phyloP scores from a whole-genome alignment of 2,329 filamentous ascomycete genomes.

The Clarireedia homoeocarpa region DNA sequence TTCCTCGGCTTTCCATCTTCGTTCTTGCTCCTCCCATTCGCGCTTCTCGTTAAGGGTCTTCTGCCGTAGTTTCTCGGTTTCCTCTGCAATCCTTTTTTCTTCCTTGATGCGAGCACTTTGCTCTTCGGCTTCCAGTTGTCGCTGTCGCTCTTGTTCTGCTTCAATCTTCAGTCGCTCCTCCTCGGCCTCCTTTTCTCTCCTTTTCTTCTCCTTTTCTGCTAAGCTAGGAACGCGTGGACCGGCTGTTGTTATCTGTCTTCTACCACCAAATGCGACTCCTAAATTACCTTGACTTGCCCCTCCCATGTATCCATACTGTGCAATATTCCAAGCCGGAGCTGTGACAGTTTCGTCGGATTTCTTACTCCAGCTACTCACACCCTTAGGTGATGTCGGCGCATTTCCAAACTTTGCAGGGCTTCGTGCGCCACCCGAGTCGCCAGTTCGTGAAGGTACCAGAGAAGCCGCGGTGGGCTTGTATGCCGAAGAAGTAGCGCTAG shows the following conservation, averaged over 20 bases:
- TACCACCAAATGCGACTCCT: conserved; percentile 83
- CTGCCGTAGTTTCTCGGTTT: conserved; percentile 48
- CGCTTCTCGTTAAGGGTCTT: conserved; percentile 60
- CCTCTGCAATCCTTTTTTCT: conserved; percentile 58
- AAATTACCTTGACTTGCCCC: conserved; percentile 94
- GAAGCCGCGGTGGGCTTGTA: conserved; percentile 33
- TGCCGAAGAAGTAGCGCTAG: conserved; percentile 50
- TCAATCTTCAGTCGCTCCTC: conserved; percentile 50
- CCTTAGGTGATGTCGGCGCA: conserved; percentile 43
- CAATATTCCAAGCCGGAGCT: conserved; percentile 93
- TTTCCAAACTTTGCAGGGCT: conserved; percentile 51
- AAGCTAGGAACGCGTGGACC: conserved; percentile 71
- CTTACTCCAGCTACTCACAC: conserved; percentile 85
- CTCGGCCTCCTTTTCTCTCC: conserved; percentile 49
- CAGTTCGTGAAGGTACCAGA: conserved; percentile 27
- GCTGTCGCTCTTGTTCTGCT: conserved; percentile 44
- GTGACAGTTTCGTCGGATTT: conserved; percentile 73
- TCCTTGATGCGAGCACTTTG: conserved; percentile 54
- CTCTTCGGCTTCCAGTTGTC: conserved; percentile 46
- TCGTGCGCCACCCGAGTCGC: conserved; percentile 42
- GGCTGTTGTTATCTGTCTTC: conserved; percentile 85
- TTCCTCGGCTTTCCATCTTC: conserved; percentile 69
- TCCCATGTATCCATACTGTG: conserved; percentile 97
- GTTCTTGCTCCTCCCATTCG: conserved; percentile 72
- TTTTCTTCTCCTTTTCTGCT: conserved; percentile 72